These are phyloP conservation scores for Cyberlindnera nakhonratchasimensis DNA, from an alignment of 805 yeast species.

Conservation along the genomic window DNA sequence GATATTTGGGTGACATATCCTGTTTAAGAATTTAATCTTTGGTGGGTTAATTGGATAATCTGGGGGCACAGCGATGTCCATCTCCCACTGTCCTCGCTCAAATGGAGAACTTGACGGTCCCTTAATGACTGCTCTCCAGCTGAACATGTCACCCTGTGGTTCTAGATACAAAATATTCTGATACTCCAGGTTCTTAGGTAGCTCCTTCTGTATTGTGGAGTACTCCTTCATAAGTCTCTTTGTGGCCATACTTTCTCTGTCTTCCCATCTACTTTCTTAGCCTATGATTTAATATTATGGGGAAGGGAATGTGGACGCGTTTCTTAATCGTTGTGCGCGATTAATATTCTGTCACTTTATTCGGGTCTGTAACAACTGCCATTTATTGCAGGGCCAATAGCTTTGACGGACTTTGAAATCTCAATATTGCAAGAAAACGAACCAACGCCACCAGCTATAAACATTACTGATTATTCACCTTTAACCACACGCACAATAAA, in stretches of 20 bases:
- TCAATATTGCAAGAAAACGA: neutral
- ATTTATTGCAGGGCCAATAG: neutral
- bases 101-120: conserved; percentile 55
- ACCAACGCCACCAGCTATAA: neutral
- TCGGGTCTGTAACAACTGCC: neutral
- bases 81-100: conserved; percentile 48
- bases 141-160: conserved; percentile 47
- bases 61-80: conserved; percentile 42
- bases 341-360: neutral
- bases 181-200: conserved; percentile 15
- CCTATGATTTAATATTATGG: too few relatives aligned
- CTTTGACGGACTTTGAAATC: neutral
- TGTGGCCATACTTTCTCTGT: conserved; percentile 21
- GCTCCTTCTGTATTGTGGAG: conserved; percentile 30
- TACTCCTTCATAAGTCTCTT: conserved; percentile 39
- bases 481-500: neutral
- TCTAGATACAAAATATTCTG: conserved; percentile 37
- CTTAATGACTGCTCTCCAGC: conserved; percentile 49
- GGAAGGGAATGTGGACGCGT: too few relatives aligned
- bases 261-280: neutral
- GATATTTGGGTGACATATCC: conserved; percentile 48
- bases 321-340: too few relatives aligned
- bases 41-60: conserved; percentile 65
- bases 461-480: neutral
- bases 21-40: conserved; percentile 39